These are phyloP conservation scores for Leishmania arabica DNA, from an alignment of 208 protist genomes.

Conservation along the genomic window DNA sequence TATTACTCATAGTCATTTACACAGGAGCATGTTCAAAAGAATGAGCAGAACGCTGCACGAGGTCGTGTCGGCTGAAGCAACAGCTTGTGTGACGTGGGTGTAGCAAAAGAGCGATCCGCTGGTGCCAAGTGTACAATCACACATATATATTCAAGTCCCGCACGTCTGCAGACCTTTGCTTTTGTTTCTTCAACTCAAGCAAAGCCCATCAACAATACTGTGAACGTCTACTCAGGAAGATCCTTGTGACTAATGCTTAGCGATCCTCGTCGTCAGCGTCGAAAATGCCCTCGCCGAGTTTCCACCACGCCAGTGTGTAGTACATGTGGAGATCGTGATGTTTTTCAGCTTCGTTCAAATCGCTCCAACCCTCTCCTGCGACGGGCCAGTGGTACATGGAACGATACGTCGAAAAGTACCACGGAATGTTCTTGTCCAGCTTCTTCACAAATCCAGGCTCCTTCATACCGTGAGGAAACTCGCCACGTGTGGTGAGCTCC, in stretches of 20 bases:
- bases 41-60: background rate
- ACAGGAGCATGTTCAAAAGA: background rate
- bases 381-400: slow-evolving; percentile 92
- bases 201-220: background rate
- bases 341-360: slow-evolving; percentile 83
- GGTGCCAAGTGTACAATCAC: background rate
- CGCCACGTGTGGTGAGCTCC: slow-evolving; percentile 82
- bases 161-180: background rate
- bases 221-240: background rate
- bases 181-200: too few relatives aligned
- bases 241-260: slow-evolving; percentile 8
- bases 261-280: slow-evolving; percentile 79
- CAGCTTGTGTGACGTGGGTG: background rate
- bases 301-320: slow-evolving; percentile 92
- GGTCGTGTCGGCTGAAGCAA: background rate
- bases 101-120: background rate
- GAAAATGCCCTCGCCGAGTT: slow-evolving; percentile 89
- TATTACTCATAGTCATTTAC: background rate
- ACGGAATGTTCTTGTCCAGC: slow-evolving; percentile 90
- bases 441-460: slow-evolving; percentile 89
- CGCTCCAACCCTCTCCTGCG: slow-evolving; percentile 87
- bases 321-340: slow-evolving; percentile 92
- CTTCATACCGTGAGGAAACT: slow-evolving; percentile 93
- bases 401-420: slow-evolving; percentile 90
- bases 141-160: background rate